Conservation (phyloP, 305 asterid species). For the Caryopteris hybrid region DNA sequence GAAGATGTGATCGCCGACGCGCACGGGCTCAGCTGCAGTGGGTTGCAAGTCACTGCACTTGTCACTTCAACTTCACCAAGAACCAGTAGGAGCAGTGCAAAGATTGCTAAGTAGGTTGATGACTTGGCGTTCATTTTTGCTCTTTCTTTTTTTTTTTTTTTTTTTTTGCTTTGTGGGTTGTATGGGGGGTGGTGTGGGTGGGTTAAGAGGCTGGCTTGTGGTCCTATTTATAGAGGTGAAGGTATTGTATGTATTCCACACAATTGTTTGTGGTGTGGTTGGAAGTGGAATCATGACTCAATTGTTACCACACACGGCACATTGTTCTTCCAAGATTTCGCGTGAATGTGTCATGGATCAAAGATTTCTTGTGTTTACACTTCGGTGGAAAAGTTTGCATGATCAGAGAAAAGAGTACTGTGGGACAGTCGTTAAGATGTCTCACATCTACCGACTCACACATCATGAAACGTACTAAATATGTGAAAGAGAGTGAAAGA, state of each 20-base stretch:
- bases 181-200: not conserved
- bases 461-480: too few relatives aligned
- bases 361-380: not conserved
- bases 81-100: conserved; percentile 31
- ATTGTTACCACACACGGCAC: conserved; percentile 19
- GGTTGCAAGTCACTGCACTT: conserved; percentile 59
- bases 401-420: not conserved
- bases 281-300: conserved; percentile 26
- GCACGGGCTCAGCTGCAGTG: conserved; percentile 70
- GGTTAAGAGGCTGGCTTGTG: too few relatives aligned
- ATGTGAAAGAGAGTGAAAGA: too few relatives aligned
- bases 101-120: conserved; percentile 24
- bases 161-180: not conserved
- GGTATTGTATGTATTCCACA: too few relatives aligned
- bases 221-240: conserved; percentile 32
- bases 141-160: not conserved
- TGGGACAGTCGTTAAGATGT: too few relatives aligned
- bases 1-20: conserved; percentile 62
- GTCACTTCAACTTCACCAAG: conserved; percentile 25
- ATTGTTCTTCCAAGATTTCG: not conserved
- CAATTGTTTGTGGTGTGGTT: not conserved
- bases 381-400: not conserved
- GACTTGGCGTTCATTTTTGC: conserved; percentile 25
- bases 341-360: not conserved
- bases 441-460: too few relatives aligned